phyloP scores from a whole-genome alignment of 371 early-diverging fungal species.

The Mucor ambiguus region DNA sequence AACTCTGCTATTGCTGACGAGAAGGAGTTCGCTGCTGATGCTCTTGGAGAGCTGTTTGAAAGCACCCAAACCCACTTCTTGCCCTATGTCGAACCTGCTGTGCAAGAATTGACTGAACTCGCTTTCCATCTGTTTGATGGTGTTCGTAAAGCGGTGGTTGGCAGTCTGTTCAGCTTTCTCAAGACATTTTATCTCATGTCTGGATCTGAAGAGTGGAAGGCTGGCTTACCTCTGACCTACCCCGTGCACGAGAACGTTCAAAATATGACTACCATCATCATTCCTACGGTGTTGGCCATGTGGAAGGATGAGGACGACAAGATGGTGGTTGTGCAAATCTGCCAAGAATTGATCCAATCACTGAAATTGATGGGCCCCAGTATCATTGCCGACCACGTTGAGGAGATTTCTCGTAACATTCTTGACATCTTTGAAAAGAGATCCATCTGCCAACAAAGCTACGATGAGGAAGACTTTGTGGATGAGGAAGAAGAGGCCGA shows the following conservation, averaged over 20 bases:
- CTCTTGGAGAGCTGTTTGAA: constrained; percentile 84
- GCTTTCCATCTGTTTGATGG: constrained; percentile 77
- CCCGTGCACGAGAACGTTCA: constrained; percentile 79
- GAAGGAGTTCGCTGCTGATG: constrained; percentile 89
- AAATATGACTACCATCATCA: constrained; percentile 64
- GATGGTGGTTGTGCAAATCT: constrained; percentile 78
- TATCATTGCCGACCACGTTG: constrained; percentile 68
- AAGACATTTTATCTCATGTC: constrained; percentile 75
- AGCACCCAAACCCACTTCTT: constrained; percentile 75
- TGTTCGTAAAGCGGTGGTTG: constrained; percentile 79
- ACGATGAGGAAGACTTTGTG: constrained; percentile 70
- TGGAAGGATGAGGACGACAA: constrained; percentile 86
- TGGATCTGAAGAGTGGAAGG: constrained; percentile 65
- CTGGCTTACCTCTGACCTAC: constrained; percentile 68
- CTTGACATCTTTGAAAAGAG: constrained; percentile 78
- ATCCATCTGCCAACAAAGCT: constrained; percentile 81
- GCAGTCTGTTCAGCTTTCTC: constrained; percentile 76
- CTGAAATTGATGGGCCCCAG: constrained; percentile 81
- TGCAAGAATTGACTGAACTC: constrained; percentile 66
- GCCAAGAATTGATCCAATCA: constrained; percentile 70
- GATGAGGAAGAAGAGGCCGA: constrained; percentile 88
- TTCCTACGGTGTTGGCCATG: constrained; percentile 70
- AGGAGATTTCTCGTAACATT: constrained; percentile 60
- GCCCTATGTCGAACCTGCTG: constrained; percentile 79
- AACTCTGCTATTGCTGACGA: constrained; percentile 88